Base-by-base conservation (phyloP, 495 filamentous ascomycete genomes). In the Penicillium desertorum region DNA sequence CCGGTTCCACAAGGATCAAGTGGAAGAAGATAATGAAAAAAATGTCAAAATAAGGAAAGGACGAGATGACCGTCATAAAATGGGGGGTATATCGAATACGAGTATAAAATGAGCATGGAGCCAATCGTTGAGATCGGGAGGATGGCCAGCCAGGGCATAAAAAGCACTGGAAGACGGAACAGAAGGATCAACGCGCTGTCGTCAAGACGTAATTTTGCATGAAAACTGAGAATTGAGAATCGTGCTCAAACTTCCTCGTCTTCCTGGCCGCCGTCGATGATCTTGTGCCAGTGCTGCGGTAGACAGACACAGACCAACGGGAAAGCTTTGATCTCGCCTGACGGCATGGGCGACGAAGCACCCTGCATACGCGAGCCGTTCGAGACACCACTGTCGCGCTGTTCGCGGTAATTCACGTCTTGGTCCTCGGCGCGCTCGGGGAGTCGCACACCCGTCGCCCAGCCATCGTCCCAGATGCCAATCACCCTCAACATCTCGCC, bases 391-490 rank as follows among this genome's bases (percentile, higher is more conserved):
- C 92, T 96, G 71, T 98, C 95, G 30, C 95, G 84, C 63, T 96
- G 90, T 14, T 83, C 77, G 48, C 88, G 86, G 64, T 86, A 83
- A 49, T 86, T 84, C 22, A 82, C 81, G 61, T 94, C 89, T 80
- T 88, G 95, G 53, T 97, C 90, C 53, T 99, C 95, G 1, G 91
- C 92, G 53, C 86, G 81, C 60, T 96, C 90, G 46, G 86, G 76
- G 29, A 96, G 70, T 64, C 92, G 77, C 50, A 96, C 82, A 61
- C 95, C 95, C 10, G 95, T 99, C 30, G 95, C 95, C 95, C 95
- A 99, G 41, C 95, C 95, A 75, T 99, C 95, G 69, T 99, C 95
- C 95, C 95, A 99, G 60, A 99, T 97, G 39, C 95, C 95, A 49
- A 99, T 89, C 30, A 99, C 88, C 74, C 96, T 96, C 57, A 99